These are phyloP conservation scores for Daldinia loculata DNA, from an alignment of 495 filamentous ascomycete genomes.

Conservation along the genomic window DNA sequence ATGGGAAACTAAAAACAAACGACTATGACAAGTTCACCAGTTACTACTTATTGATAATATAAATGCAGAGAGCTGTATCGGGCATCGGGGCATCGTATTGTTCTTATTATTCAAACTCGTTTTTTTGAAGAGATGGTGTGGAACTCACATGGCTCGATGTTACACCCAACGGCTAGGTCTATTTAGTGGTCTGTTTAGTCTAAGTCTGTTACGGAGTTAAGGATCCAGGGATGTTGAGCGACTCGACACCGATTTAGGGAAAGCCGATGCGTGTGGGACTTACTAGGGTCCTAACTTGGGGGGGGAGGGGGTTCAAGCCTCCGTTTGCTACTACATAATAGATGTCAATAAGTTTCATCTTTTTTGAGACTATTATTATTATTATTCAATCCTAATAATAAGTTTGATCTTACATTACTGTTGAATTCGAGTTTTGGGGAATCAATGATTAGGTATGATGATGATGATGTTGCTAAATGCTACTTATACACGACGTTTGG, in stretches of 20 bases:
- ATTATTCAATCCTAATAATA: not conserved
- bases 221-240: constrained; percentile 18
- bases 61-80: constrained; percentile 17
- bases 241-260: constrained; percentile 37
- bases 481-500: constrained; percentile 2
- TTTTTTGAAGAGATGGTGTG: constrained; percentile 29
- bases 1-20: constrained; percentile 11
- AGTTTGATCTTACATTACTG: not conserved
- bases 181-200: not conserved
- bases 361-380: not conserved
- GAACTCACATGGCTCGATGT: constrained; percentile 36
- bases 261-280: constrained; percentile 40
- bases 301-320: constrained; percentile 2
- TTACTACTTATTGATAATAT: constrained; percentile 8
- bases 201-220: constrained; percentile 27
- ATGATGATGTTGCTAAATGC: not conserved
- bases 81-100: constrained; percentile 10
- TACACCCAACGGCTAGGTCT: constrained; percentile 31
- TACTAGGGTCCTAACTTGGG: constrained; percentile 3
- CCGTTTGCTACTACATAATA: constrained; percentile 18
- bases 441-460: no score
- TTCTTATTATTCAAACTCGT: constrained; percentile 22
- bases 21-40: not conserved
- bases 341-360: not conserved
- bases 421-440: not conserved